Evolutionary conservation across 495 filamentous ascomycete species (phyloP).

Genomic region (Bathelium albidoporum): DNA sequence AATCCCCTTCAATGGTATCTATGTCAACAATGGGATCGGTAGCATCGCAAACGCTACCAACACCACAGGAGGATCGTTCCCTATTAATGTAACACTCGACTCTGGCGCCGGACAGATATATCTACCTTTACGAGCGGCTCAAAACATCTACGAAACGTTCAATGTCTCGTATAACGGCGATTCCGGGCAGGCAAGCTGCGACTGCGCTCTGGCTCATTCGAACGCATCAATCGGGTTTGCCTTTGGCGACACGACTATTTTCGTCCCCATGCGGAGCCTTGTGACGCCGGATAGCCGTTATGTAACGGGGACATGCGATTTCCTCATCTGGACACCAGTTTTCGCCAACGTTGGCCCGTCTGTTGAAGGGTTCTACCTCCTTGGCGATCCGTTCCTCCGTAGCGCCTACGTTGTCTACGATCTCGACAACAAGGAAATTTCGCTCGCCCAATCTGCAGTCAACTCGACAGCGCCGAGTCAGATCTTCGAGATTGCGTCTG

Average conservation of each 20-base stretch:
- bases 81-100: not conserved
- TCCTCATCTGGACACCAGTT: not conserved
- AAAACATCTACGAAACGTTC: not conserved
- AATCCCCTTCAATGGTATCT: not conserved
- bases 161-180: not conserved
- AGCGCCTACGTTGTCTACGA: conserved; percentile 22
- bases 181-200: not conserved
- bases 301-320: not conserved
- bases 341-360: not conserved
- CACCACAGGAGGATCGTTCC: not conserved
- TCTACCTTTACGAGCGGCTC: not conserved
- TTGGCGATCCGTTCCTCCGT: conserved; percentile 17
- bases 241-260: not conserved
- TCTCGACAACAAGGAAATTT: conserved; percentile 13
- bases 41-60: not conserved
- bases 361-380: not conserved
- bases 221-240: not conserved
- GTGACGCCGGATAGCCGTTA: not conserved
- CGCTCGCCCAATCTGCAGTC: conserved; percentile 12
- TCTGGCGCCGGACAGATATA: not conserved
- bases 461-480: conserved; percentile 7
- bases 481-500: not conserved
- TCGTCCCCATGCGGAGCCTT: not conserved
- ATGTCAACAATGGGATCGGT: not conserved
- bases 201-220: not conserved